These are phyloP conservation scores for Fusarium fujikuroi DNA, from an alignment of 2,329 filamentous ascomycete genomes.

Conservation along the genomic window DNA sequence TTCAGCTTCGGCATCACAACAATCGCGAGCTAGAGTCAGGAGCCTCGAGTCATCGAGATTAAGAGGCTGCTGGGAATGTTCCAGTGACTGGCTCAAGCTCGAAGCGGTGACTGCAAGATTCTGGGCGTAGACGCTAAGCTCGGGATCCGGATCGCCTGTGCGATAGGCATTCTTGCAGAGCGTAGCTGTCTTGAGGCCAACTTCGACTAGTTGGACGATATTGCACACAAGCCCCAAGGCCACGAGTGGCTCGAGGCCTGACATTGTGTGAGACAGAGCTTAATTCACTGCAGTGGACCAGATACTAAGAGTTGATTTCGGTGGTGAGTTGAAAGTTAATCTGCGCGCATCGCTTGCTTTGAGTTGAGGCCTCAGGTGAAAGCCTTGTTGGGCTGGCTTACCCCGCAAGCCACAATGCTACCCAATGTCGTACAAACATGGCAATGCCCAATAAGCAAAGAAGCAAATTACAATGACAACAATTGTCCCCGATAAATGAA, in stretches of 20 bases:
- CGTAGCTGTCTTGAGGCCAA: rapidly evolving
- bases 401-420: not conserved
- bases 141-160: rapidly evolving
- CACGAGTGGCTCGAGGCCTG: not conserved
- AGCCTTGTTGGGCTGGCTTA: not conserved
- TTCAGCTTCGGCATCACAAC: rapidly evolving
- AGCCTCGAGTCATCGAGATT: rapidly evolving
- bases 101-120: rapidly evolving
- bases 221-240: rapidly evolving
- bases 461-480: rapidly evolving
- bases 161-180: not conserved
- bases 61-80: rapidly evolving
- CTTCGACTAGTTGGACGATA: rapidly evolving
- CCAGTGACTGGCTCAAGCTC: rapidly evolving
- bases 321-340: no score
- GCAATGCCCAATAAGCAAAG: rapidly evolving
- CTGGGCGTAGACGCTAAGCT: rapidly evolving
- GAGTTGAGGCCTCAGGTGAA: not conserved
- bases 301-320: not conserved
- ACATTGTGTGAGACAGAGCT: not conserved
- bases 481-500: no score
- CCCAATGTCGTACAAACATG: not conserved
- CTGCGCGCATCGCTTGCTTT: rapidly evolving
- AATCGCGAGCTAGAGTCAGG: rapidly evolving
- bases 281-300: rapidly evolving